Conservation (phyloP, 371 early-diverging fungal species). For the Mucor sp. region DNA sequence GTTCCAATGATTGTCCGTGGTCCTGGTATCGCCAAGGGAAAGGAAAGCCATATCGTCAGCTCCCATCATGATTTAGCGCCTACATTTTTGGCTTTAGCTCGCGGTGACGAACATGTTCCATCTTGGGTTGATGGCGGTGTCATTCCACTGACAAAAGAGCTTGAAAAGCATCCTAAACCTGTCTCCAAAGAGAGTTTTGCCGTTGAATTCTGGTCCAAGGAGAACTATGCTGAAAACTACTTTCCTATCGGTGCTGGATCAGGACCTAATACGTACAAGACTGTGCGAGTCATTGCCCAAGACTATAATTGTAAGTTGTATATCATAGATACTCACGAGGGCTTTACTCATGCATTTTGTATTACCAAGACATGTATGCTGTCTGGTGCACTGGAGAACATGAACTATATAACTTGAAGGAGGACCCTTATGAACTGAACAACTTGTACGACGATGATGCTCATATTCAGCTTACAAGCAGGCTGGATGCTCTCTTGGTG, state of each 20-base stretch:
- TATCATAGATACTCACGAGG: background rate
- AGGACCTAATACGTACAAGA: constrained; percentile 59
- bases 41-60: constrained; percentile 46
- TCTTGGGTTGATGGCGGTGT: constrained; percentile 59
- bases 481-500: constrained; percentile 62
- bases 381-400: constrained; percentile 69
- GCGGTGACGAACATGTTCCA: constrained; percentile 36
- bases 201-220: constrained; percentile 60
- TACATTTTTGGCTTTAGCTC: constrained; percentile 61
- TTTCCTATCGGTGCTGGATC: background rate
- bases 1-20: constrained; percentile 69
- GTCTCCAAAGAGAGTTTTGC: constrained; percentile 58
- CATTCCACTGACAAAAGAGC: constrained; percentile 49
- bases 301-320: constrained; percentile 46
- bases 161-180: constrained; percentile 36
- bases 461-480: constrained; percentile 36
- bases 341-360: background rate
- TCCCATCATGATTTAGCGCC: constrained; percentile 65
- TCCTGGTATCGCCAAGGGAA: constrained; percentile 58
- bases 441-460: constrained; percentile 41
- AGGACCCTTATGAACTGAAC: constrained; percentile 61
- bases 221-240: constrained; percentile 35
- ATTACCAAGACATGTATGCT: constrained; percentile 44
- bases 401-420: constrained; percentile 58
- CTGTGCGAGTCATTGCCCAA: constrained; percentile 56